phyloP scores from a whole-genome alignment of 805 yeast species.

The Dipodascus geniculatus region DNA sequence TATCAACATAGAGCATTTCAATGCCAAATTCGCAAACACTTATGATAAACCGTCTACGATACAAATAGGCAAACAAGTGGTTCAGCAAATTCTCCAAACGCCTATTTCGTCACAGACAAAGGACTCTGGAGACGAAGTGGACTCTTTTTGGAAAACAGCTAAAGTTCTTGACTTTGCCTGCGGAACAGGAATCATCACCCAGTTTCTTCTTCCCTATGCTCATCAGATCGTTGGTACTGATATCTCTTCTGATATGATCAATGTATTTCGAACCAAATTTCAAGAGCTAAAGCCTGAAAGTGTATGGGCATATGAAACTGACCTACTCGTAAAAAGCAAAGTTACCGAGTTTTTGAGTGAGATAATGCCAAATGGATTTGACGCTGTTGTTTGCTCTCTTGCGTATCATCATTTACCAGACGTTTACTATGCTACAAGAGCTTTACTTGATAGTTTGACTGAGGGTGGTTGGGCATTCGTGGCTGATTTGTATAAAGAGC shows the following conservation, averaged over 20 bases:
- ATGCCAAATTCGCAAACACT: neutral
- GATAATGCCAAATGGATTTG: neutral
- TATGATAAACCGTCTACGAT: neutral
- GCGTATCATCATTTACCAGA: neutral
- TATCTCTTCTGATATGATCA: neutral
- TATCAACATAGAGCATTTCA: neutral
- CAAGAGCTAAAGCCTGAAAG: neutral
- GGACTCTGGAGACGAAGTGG: neutral
- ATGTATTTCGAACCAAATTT: neutral
- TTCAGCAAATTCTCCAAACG: neutral
- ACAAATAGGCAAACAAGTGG: neutral
- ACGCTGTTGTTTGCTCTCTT: neutral
- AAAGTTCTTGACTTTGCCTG: neutral
- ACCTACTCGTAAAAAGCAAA: neutral
- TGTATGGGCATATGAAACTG: neutral
- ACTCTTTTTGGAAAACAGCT: neutral
- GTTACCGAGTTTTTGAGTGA: neutral
- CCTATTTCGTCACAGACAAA: neutral
- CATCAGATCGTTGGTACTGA: neutral
- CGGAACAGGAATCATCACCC: neutral
- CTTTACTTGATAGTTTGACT: neutral
- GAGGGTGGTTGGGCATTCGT: neutral
- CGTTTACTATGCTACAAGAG: neutral
- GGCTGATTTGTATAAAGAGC: neutral
- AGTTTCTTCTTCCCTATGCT: neutral